Base-by-base conservation (phyloP, 495 filamentous ascomycete genomes). In the Melanomma pulvis-pyrius region DNA sequence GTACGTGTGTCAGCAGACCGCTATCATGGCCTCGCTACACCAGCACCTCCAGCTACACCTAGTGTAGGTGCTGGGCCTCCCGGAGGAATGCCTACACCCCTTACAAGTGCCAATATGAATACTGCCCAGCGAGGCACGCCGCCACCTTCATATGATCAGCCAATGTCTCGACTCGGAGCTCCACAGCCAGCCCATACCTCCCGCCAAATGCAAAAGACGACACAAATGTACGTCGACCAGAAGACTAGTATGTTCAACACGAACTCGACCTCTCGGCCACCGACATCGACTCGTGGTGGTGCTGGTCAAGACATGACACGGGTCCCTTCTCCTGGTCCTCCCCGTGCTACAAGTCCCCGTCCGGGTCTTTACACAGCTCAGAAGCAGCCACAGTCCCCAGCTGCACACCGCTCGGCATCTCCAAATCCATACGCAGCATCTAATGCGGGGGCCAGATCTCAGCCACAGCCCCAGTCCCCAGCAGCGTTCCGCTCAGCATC, bases 161-260 rank as follows among this genome's bases (percentile, higher is more conserved):
- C 87, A 52, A 81, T 90, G 71, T 93, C 84, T 71, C 84, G 92
- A 47, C 86, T 99, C 13, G 96, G 89, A 62, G 90, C 92, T 17
- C 96, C 96, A 0, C 87, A 94, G 58, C 94, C 93, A 0, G 96
- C 96, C 12, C 91, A 93, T 65, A 98, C 96, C 0, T 89, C 90
- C 8, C 87, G 88, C 58, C 88, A 93, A 49, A 99, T 99, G 96
- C 88, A 97, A 69, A 88, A 94, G 71, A 90, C 93, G 13, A 92
- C 92, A 0, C 87, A 93, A 59, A 90, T 90, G 71, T 97, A 94
- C 73, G 85, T 90, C 48, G 87, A 88, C 56, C 90, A 97, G 76
- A 90, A 88, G 8, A 86, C 90, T 57, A 89, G 84, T 69, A 88
- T 97, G 85, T 91, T 96, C 71, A 82, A 83, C 9, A 81, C n/a